phyloP scores from a whole-genome alignment of 2,329 filamentous ascomycete genomes.

The Alternaria sp. region DNA sequence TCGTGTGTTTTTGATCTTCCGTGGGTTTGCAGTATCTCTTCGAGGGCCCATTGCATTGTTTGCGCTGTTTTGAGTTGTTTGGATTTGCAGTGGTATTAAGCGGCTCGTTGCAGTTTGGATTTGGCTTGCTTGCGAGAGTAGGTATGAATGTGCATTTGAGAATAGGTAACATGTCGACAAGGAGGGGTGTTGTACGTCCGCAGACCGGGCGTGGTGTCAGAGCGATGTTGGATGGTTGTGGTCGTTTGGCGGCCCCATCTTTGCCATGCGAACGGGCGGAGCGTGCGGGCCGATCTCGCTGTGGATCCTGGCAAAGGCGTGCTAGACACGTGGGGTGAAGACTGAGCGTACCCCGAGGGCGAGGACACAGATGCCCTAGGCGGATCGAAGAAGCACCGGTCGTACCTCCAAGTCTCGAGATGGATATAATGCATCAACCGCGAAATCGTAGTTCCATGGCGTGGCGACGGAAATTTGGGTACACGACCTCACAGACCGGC shows the following conservation, averaged over 20 bases:
- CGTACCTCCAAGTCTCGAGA: neutral
- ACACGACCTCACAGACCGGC: neutral
- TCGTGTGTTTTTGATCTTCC: neutral
- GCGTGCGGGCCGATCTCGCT: conserved; percentile 9
- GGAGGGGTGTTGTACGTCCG: neutral
- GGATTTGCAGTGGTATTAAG: neutral
- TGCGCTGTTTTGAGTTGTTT: too few species aligned
- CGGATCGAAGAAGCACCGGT: neutral
- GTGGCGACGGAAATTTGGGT: neutral
- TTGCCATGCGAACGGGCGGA: conserved; percentile 19
- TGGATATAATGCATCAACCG: neutral
- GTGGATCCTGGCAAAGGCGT: neutral
- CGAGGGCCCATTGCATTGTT: too few species aligned
- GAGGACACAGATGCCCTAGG: neutral
- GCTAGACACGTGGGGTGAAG: neutral
- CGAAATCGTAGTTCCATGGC: conserved; percentile 2
- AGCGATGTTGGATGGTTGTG: conserved; percentile 1
- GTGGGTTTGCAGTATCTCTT: too few species aligned
- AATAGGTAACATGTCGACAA: too few species aligned
- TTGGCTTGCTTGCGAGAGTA: neutral
- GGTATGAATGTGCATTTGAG: too few species aligned
- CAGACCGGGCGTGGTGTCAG: neutral
- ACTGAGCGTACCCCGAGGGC: neutral
- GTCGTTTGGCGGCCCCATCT: conserved; percentile 8
- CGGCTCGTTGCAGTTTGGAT: neutral